These are phyloP conservation scores for Aspergillus heteromorphus DNA, from an alignment of 495 filamentous ascomycete genomes.

Conservation along the genomic window DNA sequence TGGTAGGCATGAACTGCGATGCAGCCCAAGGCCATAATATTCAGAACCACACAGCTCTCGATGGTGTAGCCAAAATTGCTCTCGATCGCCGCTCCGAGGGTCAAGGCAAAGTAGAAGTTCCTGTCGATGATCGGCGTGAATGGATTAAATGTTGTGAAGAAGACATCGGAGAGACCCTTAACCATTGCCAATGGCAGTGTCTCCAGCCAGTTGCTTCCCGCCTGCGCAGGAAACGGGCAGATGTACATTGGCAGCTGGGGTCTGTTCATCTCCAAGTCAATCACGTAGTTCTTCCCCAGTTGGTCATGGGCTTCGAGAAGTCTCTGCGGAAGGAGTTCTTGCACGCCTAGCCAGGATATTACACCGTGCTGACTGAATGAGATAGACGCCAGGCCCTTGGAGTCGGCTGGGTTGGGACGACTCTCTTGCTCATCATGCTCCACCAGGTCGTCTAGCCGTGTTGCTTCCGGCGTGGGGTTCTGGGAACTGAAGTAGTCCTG, in stretches of 20 bases:
- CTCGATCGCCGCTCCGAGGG: constrained; percentile 39
- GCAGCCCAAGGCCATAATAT: constrained; percentile 42
- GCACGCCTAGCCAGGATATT: constrained; percentile 42
- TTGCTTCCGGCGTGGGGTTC: constrained; percentile 27
- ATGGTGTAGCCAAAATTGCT: constrained; percentile 40
- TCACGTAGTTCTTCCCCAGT: constrained; percentile 43
- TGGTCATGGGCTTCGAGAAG: constrained; percentile 33
- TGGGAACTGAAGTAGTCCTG: constrained; percentile 13
- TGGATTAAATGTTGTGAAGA: constrained; percentile 41
- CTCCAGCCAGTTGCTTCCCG: constrained; percentile 38
- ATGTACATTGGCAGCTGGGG: constrained; percentile 38
- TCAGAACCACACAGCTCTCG: constrained; percentile 41
- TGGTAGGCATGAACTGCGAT: constrained; percentile 38
- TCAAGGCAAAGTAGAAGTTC: constrained; percentile 41
- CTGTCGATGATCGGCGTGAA: constrained; percentile 47
- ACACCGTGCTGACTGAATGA: constrained; percentile 48
- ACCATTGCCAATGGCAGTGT: constrained; percentile 36
- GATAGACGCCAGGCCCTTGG: constrained; percentile 35
- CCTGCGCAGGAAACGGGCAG: constrained; percentile 33
- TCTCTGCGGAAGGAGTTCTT: constrained; percentile 29
- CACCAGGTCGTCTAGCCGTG: constrained; percentile 31
- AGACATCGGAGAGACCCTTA: constrained; percentile 40
- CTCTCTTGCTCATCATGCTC: constrained; percentile 25
- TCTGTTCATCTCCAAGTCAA: constrained; percentile 38
- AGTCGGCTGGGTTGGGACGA: constrained; percentile 22